phyloP scores from a whole-genome alignment of 2,329 filamentous ascomycete species.

The Aspergillus pseudoterreus region DNA sequence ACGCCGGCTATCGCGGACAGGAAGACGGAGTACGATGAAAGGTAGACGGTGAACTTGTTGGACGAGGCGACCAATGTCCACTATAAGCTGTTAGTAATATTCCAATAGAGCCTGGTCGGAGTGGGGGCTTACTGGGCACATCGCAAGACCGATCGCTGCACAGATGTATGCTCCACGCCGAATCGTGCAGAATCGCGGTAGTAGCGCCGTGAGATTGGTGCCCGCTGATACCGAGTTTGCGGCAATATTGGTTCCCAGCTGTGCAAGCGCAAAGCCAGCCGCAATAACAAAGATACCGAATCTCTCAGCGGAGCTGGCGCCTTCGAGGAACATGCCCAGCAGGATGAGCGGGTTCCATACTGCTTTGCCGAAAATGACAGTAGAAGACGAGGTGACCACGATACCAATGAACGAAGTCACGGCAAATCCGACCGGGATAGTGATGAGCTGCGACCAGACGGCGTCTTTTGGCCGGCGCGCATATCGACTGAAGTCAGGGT shows the following conservation, averaged over 20 bases:
- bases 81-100: constrained; percentile 9
- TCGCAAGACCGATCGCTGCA: constrained; percentile 72
- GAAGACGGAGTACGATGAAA: constrained; percentile 89
- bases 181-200: constrained; percentile 79
- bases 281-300: constrained; percentile 75
- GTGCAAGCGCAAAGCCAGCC: constrained; percentile 68
- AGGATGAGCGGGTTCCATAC: constrained; percentile 75
- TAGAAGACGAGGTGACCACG: constrained; percentile 66
- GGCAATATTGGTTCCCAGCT: constrained; percentile 84
- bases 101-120: neutral
- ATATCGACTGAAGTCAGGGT: constrained; percentile 83
- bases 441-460: constrained; percentile 73
- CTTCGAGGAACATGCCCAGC: constrained; percentile 63
- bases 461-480: constrained; percentile 71
- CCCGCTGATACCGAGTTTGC: constrained; percentile 82
- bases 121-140: constrained; percentile 63
- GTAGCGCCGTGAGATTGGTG: constrained; percentile 75
- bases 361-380: constrained; percentile 60
- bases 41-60: constrained; percentile 86
- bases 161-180: constrained; percentile 84
- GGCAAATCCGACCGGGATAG: constrained; percentile 68
- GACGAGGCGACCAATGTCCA: constrained; percentile 67
- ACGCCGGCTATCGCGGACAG: constrained; percentile 92
- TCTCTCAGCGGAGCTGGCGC: constrained; percentile 64
- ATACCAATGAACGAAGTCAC: constrained; percentile 83